Conservation (phyloP, 768 basidiomycete genomes). For the Lactarius pseudohatsudake region DNA sequence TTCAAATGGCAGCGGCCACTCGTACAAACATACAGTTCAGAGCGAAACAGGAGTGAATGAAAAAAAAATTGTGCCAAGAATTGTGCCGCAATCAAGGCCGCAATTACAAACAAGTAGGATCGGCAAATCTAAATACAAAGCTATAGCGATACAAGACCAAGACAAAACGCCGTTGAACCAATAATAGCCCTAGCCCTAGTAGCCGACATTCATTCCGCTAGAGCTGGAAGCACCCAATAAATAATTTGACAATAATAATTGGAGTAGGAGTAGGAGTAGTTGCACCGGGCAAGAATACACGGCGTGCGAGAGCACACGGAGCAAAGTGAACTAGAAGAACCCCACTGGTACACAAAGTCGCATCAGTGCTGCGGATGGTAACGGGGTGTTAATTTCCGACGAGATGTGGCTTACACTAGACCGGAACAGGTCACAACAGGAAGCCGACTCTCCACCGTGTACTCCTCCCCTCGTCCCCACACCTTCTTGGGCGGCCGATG, state of each 20-base stretch:
- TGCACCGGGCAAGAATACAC: background rate
- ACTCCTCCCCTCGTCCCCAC: background rate
- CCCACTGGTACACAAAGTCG: background rate
- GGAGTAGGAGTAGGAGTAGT: background rate
- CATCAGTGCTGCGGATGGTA: background rate
- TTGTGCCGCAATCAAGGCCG: no score
- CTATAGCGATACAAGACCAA: background rate
- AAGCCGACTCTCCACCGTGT: background rate
- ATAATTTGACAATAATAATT: background rate
- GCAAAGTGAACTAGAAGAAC: background rate
- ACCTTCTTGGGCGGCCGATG: conserved; percentile 21
- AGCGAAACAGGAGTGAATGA: background rate
- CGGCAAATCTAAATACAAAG: conserved; percentile 6
- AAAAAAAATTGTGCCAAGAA: background rate
- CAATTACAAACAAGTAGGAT: background rate
- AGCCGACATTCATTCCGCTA: conserved; percentile 4
- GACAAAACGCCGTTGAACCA: conserved; percentile 14
- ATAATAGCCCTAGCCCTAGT: background rate
- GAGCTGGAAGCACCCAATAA: conserved; percentile 4
- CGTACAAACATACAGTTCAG: background rate
- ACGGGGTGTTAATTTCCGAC: conserved; percentile 6
- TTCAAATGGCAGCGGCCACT: background rate
- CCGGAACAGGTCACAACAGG: background rate
- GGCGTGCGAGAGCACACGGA: background rate
- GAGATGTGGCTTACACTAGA: background rate